Conservation (phyloP, 2,329 filamentous ascomycete genomes). For the Basipetospora sp. region DNA sequence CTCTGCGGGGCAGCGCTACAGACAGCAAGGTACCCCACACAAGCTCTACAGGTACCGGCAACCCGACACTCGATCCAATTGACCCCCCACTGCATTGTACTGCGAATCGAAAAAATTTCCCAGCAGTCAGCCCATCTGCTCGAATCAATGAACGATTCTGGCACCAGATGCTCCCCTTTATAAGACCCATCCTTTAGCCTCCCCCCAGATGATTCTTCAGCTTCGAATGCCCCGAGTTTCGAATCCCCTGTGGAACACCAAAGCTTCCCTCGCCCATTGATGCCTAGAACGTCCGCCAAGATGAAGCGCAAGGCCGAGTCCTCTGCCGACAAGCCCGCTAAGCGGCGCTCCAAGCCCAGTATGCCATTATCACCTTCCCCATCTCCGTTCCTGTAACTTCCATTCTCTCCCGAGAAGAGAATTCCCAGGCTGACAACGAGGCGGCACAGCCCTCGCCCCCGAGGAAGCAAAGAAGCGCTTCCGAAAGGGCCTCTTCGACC, state of each 20-base stretch:
- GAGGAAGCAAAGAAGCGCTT: conserved; percentile 45
- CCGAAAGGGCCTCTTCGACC: conserved; percentile 50
- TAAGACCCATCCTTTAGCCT: too few species aligned
- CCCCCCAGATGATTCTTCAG: too few species aligned
- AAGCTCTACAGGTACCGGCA: not conserved
- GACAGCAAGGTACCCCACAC: not conserved
- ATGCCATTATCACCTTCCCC: conserved; percentile 12
- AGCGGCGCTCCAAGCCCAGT: conserved; percentile 41
- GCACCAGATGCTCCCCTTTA: too few species aligned
- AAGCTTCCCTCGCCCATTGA: not conserved
- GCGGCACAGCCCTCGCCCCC: conserved; percentile 31
- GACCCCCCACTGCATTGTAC: too few species aligned
- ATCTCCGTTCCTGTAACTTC: conserved; percentile 2
- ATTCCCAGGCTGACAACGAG: too few species aligned
- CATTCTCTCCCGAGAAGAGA: conserved; percentile 3
- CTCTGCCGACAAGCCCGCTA: conserved; percentile 27
- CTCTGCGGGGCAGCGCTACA: too few species aligned
- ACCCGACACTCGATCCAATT: not conserved
- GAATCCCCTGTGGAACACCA: too few species aligned
- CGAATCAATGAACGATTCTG: too few species aligned
- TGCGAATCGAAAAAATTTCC: too few species aligned
- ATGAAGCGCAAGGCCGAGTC: conserved; percentile 49
- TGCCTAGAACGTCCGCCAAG: conserved; percentile 11
- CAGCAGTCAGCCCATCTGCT: too few species aligned
- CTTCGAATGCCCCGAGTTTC: too few species aligned